Base-by-base conservation (phyloP, 805 yeast genomes). In the Nakazawaea populi region DNA sequence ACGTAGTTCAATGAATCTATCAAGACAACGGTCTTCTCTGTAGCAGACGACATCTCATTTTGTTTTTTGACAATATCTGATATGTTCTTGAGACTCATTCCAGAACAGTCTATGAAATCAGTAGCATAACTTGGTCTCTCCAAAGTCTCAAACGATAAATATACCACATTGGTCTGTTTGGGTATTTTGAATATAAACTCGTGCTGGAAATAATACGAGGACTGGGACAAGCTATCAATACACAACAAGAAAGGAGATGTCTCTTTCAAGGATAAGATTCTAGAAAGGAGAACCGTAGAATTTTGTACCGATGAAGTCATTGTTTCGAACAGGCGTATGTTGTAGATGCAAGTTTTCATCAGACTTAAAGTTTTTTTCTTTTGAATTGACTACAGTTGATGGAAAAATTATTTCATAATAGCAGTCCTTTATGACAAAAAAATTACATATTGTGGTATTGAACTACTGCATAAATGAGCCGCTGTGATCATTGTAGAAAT, bases 231-330 rank as follows among this genome's bases (percentile, higher is more conserved):
- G 1, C 87, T 75, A 63, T 94, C 98, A 7, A 79, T 61, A 4
- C 86, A 71, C 4, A 92, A 71, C 3, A 89, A 64, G 49, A 92
- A 78, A 0, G 96, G 95, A 0, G 92, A 77, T 27, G 66, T 66
- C 59, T 94, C 98, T 56, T 83, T 87, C 47, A 88, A 68, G 3
- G 82, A 67, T 3, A 94, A 65, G 6, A 89, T 70, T 52, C 98
- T 70, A 44, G 76, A 80, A 51, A 91, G 70, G 5, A 90, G 70
- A 34, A 85, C 84, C n/a, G 76, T 55, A 41, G 70, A 61, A 28
- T 51, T 51, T 29, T 51, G 53, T 14, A 46, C 18, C 8, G 50
- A 24, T 12, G 53, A 51, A 5, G 50, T 46, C 53, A 51, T 51
- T 18, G 6, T 27, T n/a, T 32, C 11, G 35, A 11, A 32, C 24